phyloP scores from a whole-genome alignment of 495 filamentous ascomycete species.

The Aspergillus campestris region DNA sequence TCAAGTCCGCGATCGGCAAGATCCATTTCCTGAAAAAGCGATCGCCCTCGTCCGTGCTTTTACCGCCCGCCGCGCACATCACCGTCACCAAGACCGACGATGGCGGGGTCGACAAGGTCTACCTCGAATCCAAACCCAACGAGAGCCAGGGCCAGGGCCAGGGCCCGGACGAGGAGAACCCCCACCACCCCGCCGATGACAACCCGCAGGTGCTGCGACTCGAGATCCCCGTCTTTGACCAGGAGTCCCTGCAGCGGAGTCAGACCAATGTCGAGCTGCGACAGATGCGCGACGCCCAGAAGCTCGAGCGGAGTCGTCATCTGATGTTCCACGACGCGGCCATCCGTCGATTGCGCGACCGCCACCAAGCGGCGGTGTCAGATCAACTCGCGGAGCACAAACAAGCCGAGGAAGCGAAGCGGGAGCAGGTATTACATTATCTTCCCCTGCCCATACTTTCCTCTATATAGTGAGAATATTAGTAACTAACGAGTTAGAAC shows the following conservation, averaged over 20 bases:
- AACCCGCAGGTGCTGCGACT: slow-evolving; percentile 17
- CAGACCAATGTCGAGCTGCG: slow-evolving; percentile 39
- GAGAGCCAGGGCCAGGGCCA: not conserved
- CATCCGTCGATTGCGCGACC: slow-evolving; percentile 21
- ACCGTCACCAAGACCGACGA: slow-evolving; percentile 17
- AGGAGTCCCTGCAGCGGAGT: slow-evolving; percentile 35
- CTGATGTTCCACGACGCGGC: slow-evolving; percentile 37
- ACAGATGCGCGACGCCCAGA: slow-evolving; percentile 44
- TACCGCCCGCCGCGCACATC: slow-evolving; percentile 26
- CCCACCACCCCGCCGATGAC: no score
- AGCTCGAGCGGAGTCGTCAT: slow-evolving; percentile 52
- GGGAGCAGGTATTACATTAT: slow-evolving; percentile 48
- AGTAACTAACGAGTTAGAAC: slow-evolving; percentile 35
- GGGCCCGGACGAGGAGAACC: slow-evolving; percentile 6
- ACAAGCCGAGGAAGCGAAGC: slow-evolving; percentile 42
- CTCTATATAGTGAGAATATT: slow-evolving; percentile 25
- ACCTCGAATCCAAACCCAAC: slow-evolving; percentile 17
- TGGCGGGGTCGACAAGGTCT: slow-evolving; percentile 21
- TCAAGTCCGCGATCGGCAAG: slow-evolving; percentile 32
- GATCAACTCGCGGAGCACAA: slow-evolving; percentile 21
- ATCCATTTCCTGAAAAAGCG: slow-evolving; percentile 34
- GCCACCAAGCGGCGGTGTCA: slow-evolving; percentile 28
- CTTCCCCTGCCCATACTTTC: slow-evolving; percentile 19
- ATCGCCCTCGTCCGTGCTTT: slow-evolving; percentile 19
- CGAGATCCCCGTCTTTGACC: slow-evolving; percentile 31